Evolutionary conservation across 805 yeast species (phyloP), one percentile per base, ranked within the genome.

Genomic region (Huiozyma naganishii): DNA sequence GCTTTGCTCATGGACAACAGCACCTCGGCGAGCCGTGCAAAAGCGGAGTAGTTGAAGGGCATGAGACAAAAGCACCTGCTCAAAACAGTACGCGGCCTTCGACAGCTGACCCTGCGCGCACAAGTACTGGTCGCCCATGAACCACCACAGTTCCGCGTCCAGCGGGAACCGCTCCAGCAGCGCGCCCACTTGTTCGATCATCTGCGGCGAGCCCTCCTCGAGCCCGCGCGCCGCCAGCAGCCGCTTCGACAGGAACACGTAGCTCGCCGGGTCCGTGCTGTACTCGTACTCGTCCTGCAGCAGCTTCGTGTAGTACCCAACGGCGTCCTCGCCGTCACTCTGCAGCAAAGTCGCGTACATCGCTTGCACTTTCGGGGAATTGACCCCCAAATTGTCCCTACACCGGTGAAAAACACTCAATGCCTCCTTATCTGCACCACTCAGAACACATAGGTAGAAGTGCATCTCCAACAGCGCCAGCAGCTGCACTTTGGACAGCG

Each of bases 131-230:
- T 77, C 76, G 4, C 79, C 82, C 44, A 88, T 67, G 61, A 85
- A 95, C 40, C 78, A 70, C 95, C 95, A 87, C 2, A 83, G 67
- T 49, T 82, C 79, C 2, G 75, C 67, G 60, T 92, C 97, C 17
- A 80, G 59, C 1, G 97, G 95, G 52, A 61, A 59, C 44, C 58
- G 53, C 28, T 63, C 66, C 17, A 54, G 44, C 17, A 63, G 39
- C 8, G 49, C 43, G 23, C 53, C 38, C 29, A 58, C 40, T 32
- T 51, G 48, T 7, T 50, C 46, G 6, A 46, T 17, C 6, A 57
- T 13, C 5, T 12, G 17, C 29, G 47, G 42, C 9, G 47, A 40
- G 12, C 46, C 46, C 13, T 48, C 46, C 2, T 35, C 30, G 23
- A 27, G 12, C 34, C 37, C 33, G 28, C 36, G 28, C 44, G 53